These are phyloP conservation scores for Tolypocladium tropicale DNA, from an alignment of 2,329 filamentous ascomycete genomes.

Conservation along the genomic window DNA sequence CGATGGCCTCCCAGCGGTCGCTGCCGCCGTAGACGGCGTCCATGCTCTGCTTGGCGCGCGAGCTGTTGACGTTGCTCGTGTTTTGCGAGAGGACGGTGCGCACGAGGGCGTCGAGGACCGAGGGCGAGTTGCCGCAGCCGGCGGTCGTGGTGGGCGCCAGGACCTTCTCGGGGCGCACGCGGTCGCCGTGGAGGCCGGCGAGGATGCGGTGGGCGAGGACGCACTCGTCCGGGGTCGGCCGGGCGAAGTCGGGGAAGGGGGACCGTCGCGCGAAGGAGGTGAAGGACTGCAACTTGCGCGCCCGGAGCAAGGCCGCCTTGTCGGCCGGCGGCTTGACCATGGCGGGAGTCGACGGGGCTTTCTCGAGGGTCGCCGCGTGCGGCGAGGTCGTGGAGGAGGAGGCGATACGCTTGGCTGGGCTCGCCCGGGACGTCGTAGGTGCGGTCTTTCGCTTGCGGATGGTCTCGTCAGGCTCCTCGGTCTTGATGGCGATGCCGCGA, in stretches of 20 bases:
- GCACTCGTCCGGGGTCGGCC: conserved; percentile 59
- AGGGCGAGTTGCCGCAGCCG: conserved; percentile 44
- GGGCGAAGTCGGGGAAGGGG: conserved; percentile 58
- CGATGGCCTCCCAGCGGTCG: conserved; percentile 32
- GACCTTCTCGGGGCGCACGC: conserved; percentile 49
- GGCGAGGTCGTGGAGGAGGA: background rate
- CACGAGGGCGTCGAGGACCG: conserved; percentile 41
- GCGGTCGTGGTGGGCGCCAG: conserved; percentile 53
- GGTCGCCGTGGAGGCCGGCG: conserved; percentile 52
- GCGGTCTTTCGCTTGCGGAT: background rate
- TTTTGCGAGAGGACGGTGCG: conserved; percentile 43
- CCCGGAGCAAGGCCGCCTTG: conserved; percentile 19
- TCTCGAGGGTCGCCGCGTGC: background rate
- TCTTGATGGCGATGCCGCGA: background rate
- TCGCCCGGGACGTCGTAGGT: background rate
- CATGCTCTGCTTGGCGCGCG: conserved; percentile 45
- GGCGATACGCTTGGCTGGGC: background rate
- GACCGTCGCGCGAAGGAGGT: conserved; percentile 28
- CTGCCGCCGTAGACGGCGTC: conserved; percentile 31
- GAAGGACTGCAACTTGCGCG: conserved; percentile 33
- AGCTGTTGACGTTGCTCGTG: conserved; percentile 44
- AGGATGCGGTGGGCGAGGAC: conserved; percentile 57
- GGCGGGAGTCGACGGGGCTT: too few species aligned
- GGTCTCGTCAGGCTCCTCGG: background rate
- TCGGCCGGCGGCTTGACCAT: conserved; percentile 1